Evolutionary conservation across 495 filamentous ascomycete species (phyloP).

Genomic region (Xylaria curta): DNA sequence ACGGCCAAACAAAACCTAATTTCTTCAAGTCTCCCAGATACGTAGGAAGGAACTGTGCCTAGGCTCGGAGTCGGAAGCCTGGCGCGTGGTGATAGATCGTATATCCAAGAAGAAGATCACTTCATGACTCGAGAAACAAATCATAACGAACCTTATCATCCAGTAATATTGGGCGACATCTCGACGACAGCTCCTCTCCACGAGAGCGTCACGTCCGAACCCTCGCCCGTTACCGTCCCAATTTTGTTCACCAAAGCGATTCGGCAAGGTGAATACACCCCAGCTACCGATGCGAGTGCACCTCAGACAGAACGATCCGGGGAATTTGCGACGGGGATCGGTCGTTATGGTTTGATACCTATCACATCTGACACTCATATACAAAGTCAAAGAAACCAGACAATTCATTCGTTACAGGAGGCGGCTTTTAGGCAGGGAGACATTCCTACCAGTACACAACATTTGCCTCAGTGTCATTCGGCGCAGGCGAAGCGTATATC

Average conservation of each 20-base stretch:
- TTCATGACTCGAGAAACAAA: conserved; percentile 42
- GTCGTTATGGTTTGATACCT: conserved; percentile 40
- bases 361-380: conserved; percentile 30
- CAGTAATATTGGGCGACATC: conserved; percentile 32
- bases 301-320: conserved; percentile 33
- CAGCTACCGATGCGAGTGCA: conserved; percentile 31
- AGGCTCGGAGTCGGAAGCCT: conserved; percentile 34
- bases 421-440: conserved; percentile 1
- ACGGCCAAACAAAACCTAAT: conserved; percentile 25
- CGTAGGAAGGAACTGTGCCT: conserved; percentile 15
- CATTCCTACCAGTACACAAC: conserved; percentile 26
- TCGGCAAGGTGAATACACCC: conserved; percentile 28
- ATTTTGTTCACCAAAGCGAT: conserved; percentile 29
- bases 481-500: conserved; percentile 34
- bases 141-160: conserved; percentile 33
- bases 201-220: conserved; percentile 34
- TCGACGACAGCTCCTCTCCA: conserved; percentile 31
- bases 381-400: conserved; percentile 1
- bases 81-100: conserved; percentile 30
- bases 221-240: conserved; percentile 23
- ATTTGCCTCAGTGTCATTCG: conserved; percentile 30
- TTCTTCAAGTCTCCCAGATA: conserved; percentile 17
- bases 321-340: conserved; percentile 36
- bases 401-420: conserved; percentile 2
- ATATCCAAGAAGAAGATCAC: conserved; percentile 26